These are phyloP conservation scores for Halophytophthora batemanensis DNA, from an alignment of 352 stramenopile species.

Conservation along the genomic window DNA sequence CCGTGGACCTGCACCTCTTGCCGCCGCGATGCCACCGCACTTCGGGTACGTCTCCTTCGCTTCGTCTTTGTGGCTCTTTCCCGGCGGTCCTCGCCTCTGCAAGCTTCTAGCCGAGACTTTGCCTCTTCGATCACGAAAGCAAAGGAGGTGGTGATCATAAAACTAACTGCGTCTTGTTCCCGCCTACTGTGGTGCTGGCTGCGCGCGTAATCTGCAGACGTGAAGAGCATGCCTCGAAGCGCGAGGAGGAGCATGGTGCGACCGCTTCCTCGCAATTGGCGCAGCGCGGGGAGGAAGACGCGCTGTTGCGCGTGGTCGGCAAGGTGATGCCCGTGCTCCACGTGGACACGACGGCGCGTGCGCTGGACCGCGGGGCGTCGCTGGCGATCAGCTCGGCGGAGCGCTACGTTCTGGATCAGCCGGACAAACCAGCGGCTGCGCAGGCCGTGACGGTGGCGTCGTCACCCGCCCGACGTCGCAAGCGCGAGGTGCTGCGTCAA, in stretches of 20 bases:
- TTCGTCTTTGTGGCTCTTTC: neutral
- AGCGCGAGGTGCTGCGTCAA: constrained; percentile 71
- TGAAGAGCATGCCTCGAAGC: constrained; percentile 11
- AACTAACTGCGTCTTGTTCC: neutral
- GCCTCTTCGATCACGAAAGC: neutral
- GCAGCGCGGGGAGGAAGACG: neutral
- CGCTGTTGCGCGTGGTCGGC: constrained; percentile 5
- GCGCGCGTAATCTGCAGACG: constrained; percentile 8
- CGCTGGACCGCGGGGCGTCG: neutral
- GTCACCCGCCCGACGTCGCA: constrained; percentile 27
- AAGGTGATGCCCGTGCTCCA: constrained; percentile 9
- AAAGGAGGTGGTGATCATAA: neutral
- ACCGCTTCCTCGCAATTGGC: neutral
- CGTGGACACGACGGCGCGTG: constrained; percentile 6
- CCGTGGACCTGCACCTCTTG: neutral
- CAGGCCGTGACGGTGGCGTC: constrained; percentile 6
- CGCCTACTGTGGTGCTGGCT: constrained; percentile 3
- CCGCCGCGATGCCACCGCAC: constrained; percentile 34
- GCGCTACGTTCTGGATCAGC: constrained; percentile 14
- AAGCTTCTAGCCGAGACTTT: neutral
- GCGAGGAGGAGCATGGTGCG: neutral
- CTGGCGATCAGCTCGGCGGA: constrained; percentile 9
- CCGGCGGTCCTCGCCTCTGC: neutral
- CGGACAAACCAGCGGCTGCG: constrained; percentile 7
- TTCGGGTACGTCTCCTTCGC: constrained; percentile 29